Evolutionary conservation across 768 basidiomycete genomes (phyloP).

Genomic region (Rhizopogon sp.): DNA sequence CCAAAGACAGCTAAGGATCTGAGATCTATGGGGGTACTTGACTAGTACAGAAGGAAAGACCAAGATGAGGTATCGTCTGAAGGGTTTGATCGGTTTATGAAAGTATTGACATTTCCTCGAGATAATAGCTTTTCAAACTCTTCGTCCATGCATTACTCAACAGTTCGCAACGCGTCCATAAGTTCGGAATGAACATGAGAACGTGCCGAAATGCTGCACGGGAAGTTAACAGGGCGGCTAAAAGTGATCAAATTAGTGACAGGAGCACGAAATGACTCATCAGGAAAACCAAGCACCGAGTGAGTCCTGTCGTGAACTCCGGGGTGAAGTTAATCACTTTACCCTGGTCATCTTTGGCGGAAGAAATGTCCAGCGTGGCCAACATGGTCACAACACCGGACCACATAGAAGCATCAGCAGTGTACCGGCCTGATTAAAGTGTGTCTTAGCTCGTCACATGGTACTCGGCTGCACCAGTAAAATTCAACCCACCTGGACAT

Average conservation of each 20-base stretch:
- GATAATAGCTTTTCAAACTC: no score
- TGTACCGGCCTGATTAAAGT: slow-evolving; percentile 1
- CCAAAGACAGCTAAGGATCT: no score
- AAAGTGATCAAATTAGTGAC: neutral
- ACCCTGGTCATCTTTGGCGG: slow-evolving; percentile 3
- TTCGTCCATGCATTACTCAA: no score
- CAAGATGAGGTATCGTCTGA: no score
- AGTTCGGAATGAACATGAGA: neutral
- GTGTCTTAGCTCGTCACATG: no score
- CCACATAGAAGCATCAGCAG: slow-evolving; percentile 8
- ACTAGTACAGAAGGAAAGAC: no score
- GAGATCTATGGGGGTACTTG: no score
- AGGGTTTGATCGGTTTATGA: no score
- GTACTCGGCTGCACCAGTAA: no score
- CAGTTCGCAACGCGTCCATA: no score
- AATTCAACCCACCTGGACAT: neutral
- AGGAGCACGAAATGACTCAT: neutral
- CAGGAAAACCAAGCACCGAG: neutral
- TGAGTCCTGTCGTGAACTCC: slow-evolving; percentile 1
- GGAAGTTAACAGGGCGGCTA: slow-evolving; percentile 1
- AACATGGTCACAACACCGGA: slow-evolving; percentile 6
- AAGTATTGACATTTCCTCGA: no score
- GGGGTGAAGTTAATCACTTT: slow-evolving; percentile 8
- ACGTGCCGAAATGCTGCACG: slow-evolving; percentile 3
- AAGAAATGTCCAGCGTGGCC: slow-evolving; percentile 4